phyloP scores from a whole-genome alignment of 164 flowering plant genomes.

The Paratinospora sagittata region DNA sequence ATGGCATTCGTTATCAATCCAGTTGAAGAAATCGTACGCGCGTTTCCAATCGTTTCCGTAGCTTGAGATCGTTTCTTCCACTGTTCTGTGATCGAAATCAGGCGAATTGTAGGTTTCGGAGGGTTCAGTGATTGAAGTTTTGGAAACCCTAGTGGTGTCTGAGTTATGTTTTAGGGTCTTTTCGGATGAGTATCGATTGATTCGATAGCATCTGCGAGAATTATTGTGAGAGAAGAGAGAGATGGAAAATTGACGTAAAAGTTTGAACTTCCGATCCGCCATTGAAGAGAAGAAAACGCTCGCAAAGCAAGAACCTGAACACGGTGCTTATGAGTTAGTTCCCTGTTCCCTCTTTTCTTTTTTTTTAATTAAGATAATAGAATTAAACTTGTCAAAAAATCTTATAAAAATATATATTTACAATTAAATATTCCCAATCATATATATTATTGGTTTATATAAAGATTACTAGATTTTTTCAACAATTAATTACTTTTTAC shows the following conservation, averaged over 20 bases:
- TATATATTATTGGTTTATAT: too few relatives aligned
- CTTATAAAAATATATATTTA: too few relatives aligned
- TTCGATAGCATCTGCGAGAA: background rate
- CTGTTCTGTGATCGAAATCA: slow-evolving; percentile 28
- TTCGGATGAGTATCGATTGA: background rate
- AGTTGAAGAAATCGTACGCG: slow-evolving; percentile 76
- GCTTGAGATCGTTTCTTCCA: slow-evolving; percentile 48
- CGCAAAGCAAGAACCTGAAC: too few relatives aligned
- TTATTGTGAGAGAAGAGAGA: background rate
- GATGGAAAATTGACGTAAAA: background rate
- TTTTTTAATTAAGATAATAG: too few relatives aligned
- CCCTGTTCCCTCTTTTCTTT: too few relatives aligned
- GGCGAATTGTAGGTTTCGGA: slow-evolving; percentile 7
- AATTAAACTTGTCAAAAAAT: too few relatives aligned
- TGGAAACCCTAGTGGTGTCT: background rate
- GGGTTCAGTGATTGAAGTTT: background rate
- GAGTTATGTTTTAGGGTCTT: background rate
- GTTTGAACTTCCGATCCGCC: background rate
- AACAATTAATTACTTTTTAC: too few relatives aligned
- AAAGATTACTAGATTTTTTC: too few relatives aligned
- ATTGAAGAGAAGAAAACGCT: background rate
- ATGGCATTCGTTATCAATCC: slow-evolving; percentile 44
- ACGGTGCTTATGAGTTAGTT: too few relatives aligned
- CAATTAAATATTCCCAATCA: too few relatives aligned
- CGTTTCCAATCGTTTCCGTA: slow-evolving; percentile 70